phyloP scores from a whole-genome alignment of 768 basidiomycete species.

The Boletus tomentosulus region DNA sequence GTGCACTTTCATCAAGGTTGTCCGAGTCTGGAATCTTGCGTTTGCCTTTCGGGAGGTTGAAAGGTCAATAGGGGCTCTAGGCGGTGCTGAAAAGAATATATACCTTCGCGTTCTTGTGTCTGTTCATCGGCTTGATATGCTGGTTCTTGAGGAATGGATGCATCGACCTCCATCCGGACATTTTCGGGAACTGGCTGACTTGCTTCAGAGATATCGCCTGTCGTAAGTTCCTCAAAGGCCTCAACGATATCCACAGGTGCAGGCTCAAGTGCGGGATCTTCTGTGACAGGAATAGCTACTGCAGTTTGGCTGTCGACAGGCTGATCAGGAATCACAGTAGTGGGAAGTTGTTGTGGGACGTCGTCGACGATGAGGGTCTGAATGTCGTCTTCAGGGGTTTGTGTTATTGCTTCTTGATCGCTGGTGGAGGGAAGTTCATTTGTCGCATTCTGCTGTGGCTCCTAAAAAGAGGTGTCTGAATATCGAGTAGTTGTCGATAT shows the following conservation, averaged over 20 bases:
- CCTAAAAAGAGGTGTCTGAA: constrained; percentile 2
- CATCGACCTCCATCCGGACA: constrained; percentile 13
- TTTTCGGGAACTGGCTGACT: not conserved
- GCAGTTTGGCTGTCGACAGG: constrained; percentile 6
- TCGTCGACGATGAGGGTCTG: constrained; percentile 1
- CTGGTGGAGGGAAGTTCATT: constrained; percentile 3
- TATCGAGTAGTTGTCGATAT: not conserved
- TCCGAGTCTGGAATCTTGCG: constrained; percentile 25
- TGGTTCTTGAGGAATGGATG: constrained; percentile 8
- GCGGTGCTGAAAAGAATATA: not conserved
- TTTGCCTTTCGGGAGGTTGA: constrained; percentile 14
- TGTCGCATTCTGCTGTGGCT: constrained; percentile 6
- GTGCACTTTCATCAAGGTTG: constrained; percentile 17
- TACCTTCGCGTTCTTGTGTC: constrained; percentile 22
- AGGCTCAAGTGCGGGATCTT: constrained; percentile 8
- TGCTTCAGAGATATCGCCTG: constrained; percentile 5
- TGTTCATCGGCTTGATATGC: constrained; percentile 6
- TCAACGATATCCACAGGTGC: constrained; percentile 6
- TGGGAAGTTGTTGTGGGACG: not conserved
- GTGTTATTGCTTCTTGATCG: not conserved
- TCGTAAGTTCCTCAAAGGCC: constrained; percentile 7
- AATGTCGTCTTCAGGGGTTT: constrained; percentile 5
- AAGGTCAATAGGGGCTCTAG: not conserved
- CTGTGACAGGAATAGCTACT: not conserved
- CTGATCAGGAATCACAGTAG: not conserved